Evolutionary conservation across 1,284 basidiomycete species (phyloP).

Genomic region (Anthracocystis setariae): DNA sequence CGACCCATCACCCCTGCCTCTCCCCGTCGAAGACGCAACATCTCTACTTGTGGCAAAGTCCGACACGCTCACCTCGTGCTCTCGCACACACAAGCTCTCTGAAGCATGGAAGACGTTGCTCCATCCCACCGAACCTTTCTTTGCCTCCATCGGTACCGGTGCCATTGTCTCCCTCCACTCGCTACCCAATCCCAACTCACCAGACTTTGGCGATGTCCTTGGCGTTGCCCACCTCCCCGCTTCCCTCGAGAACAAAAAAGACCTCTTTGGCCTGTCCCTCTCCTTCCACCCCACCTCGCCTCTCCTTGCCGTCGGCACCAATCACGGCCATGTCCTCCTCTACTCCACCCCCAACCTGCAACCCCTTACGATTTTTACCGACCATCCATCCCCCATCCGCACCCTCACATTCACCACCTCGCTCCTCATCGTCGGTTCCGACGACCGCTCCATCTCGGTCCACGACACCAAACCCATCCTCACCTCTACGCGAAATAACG

Average conservation of each 20-base stretch:
- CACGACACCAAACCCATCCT: conserved; percentile 34
- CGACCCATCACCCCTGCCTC: conserved; percentile 11
- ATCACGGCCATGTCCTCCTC: conserved; percentile 30
- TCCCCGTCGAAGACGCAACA: conserved; percentile 16
- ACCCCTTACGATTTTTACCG: conserved; percentile 14
- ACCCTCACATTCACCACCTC: conserved; percentile 17
- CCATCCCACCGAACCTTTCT: conserved; percentile 17
- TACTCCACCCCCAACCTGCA: conserved; percentile 15
- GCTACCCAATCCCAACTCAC: neutral
- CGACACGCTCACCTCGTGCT: conserved; percentile 14
- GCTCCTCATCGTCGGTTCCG: conserved; percentile 33
- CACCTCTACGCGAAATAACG: neutral
- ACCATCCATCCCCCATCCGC: conserved; percentile 40
- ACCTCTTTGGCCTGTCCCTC: conserved; percentile 34
- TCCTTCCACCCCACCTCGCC: conserved; percentile 17
- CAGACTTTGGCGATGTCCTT: conserved; percentile 16
- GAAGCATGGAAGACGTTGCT: conserved; percentile 41
- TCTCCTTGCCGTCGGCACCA: conserved; percentile 23
- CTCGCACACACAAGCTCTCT: conserved; percentile 16
- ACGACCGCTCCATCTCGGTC: conserved; percentile 38
- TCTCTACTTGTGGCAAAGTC: conserved; percentile 6
- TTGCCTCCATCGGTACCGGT: conserved; percentile 33
- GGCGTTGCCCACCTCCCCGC: conserved; percentile 1
- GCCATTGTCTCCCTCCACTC: conserved; percentile 26
- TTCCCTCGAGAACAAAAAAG: conserved; percentile 8